Evolutionary conservation across 805 yeast species (phyloP).

Genomic region (Nakazawaea ernobii): DNA sequence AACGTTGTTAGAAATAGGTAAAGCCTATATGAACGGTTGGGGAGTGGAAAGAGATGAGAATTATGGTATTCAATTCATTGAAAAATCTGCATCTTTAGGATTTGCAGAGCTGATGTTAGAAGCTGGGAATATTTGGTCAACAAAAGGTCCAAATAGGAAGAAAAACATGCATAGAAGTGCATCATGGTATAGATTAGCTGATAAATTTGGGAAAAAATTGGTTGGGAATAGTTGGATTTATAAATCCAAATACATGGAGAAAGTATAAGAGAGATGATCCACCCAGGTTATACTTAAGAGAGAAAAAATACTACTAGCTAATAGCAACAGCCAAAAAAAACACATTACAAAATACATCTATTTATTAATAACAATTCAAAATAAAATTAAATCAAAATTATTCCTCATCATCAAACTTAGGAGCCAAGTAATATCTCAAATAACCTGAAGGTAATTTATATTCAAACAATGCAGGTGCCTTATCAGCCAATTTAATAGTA

Average conservation of each 20-base stretch:
- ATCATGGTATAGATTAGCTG: conserved; percentile 64
- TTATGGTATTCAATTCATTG: conserved; percentile 53
- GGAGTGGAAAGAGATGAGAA: conserved; percentile 49
- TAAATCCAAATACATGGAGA: conserved; percentile 52
- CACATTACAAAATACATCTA: not conserved
- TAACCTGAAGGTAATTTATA: conserved; percentile 88
- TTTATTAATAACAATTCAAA: not conserved
- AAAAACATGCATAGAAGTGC: conserved; percentile 61
- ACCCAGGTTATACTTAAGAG: not conserved
- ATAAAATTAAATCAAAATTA: conserved; percentile 19
- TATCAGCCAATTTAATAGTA: conserved; percentile 81
- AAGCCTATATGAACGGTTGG: conserved; percentile 48
- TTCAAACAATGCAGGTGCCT: conserved; percentile 91
- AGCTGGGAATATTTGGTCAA: conserved; percentile 64
- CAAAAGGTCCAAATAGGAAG: conserved; percentile 46
- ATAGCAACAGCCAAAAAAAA: too few species aligned
- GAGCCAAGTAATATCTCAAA: conserved; percentile 93
- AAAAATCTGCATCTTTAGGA: conserved; percentile 63
- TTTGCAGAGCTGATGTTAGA: conserved; percentile 63
- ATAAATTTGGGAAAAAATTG: conserved; percentile 50
- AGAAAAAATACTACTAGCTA: too few species aligned
- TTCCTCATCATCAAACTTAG: conserved; percentile 93
- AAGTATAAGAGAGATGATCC: not conserved
- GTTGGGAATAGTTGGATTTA: conserved; percentile 74
- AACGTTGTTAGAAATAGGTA: conserved; percentile 59